A percentile compares a stretch with the other conserved stretches of the same genome.
Evolutionary conservation across 441 rosid genomes (phyloP).

Genomic region (Bruguiera hainesii): DNA sequence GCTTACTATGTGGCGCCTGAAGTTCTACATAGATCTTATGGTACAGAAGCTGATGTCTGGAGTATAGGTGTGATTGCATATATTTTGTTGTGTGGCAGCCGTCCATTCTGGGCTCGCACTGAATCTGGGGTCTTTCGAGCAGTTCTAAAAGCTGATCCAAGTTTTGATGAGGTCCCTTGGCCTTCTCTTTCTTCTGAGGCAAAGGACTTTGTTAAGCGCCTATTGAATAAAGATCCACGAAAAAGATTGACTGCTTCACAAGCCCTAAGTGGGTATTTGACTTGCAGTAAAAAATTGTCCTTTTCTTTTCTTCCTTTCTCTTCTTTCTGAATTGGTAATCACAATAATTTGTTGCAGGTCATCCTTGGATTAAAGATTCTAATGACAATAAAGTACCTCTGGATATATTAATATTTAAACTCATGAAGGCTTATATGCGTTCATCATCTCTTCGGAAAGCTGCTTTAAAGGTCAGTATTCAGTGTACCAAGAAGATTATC

Average conservation of each 20-base stretch:
- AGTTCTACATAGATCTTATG: conserved; percentile 89
- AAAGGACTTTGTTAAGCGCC: conserved; percentile 78
- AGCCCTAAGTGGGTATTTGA: conserved; percentile 64
- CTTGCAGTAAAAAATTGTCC: conserved; percentile 6
- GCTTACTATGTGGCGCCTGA: conserved; percentile 98
- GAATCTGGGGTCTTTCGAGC: conserved; percentile 92
- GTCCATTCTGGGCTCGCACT: conserved; percentile 97
- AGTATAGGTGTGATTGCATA: conserved; percentile 96
- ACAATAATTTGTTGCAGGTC: conserved; percentile 48
- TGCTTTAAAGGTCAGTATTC: conserved; percentile 68
- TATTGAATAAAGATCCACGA: conserved; percentile 85
- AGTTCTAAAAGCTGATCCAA: conserved; percentile 82
- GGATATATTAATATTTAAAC: conserved; percentile 71
- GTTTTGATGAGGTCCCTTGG: conserved; percentile 93
- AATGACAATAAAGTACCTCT: conserved; percentile 60
- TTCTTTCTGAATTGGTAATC: conserved; percentile 2
- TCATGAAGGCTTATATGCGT: conserved; percentile 83
- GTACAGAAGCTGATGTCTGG: conserved; percentile 94
- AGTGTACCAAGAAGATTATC: conserved; percentile 12
- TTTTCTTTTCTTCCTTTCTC: neutral
- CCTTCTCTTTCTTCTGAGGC: conserved; percentile 85
- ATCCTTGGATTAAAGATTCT: conserved; percentile 81
- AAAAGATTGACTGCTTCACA: conserved; percentile 94
- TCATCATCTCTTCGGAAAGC: conserved; percentile 89
- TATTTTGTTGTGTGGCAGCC: conserved; percentile 86